Conservation (phyloP, 768 basidiomycete genomes). For the Suillus discolor region DNA sequence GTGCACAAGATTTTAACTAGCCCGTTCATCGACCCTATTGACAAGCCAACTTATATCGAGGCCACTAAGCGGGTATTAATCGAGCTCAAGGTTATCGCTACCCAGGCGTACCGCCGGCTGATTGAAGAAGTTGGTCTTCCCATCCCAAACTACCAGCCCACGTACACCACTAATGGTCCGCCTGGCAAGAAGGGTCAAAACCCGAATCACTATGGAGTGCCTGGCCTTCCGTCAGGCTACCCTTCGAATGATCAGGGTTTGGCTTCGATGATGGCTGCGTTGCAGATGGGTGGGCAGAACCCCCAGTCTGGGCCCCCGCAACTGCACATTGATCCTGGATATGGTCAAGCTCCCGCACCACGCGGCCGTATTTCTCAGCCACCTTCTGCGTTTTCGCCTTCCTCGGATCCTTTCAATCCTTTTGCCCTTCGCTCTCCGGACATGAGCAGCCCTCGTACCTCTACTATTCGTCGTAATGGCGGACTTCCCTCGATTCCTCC, state of each 20-base stretch:
- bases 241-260: slow-evolving; percentile 82
- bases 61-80: slow-evolving; percentile 90
- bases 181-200: slow-evolving; percentile 59
- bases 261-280: slow-evolving; percentile 90
- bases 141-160: slow-evolving; percentile 84
- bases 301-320: slow-evolving; percentile 78
- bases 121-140: slow-evolving; percentile 95
- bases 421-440: slow-evolving; percentile 56
- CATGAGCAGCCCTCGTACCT: slow-evolving; percentile 47
- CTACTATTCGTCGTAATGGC: slow-evolving; percentile 50
- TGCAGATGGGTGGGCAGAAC: slow-evolving; percentile 90
- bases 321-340: slow-evolving; percentile 69
- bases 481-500: slow-evolving; percentile 35
- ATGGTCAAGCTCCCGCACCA: slow-evolving; percentile 46
- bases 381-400: slow-evolving; percentile 50
- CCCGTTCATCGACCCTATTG: slow-evolving; percentile 73
- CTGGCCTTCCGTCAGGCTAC: slow-evolving; percentile 78
- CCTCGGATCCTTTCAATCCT: slow-evolving; percentile 59
- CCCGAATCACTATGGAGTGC: slow-evolving; percentile 63
- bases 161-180: slow-evolving; percentile 64
- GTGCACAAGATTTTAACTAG: slow-evolving; percentile 92
- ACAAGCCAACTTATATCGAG: slow-evolving; percentile 74
- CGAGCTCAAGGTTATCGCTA: slow-evolving; percentile 90
- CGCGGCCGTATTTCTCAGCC: slow-evolving; percentile 49
- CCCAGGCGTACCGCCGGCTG: slow-evolving; percentile 90